A percentile compares a stretch with the other conserved stretches of the same genome.
phyloP scores from a whole-genome alignment of 306 rosid species.

The Pterocarpus santalinus region DNA sequence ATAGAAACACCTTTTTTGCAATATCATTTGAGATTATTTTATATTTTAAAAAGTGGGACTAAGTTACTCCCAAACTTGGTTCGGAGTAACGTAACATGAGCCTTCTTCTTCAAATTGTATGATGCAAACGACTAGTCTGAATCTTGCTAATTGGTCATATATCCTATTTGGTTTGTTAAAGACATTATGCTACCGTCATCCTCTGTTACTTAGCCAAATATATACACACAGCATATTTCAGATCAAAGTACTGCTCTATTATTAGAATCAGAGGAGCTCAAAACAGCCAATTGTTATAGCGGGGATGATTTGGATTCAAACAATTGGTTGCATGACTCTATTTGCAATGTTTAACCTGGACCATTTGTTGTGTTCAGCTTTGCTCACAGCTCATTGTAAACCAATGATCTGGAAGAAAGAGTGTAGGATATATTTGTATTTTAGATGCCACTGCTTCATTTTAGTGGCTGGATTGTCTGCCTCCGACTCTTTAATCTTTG shows the following conservation, averaged over 20 bases:
- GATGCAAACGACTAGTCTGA: conserved; percentile 28
- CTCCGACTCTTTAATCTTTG: neutral
- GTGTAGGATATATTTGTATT: neutral
- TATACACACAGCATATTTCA: conserved; percentile 3
- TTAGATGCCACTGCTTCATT: conserved; percentile 7
- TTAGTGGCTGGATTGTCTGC: conserved; percentile 24
- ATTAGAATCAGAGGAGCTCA: neutral
- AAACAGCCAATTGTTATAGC: conserved; percentile 6
- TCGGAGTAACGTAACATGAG: too few relatives aligned
- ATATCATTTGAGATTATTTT: too few relatives aligned
- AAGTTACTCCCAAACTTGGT: too few relatives aligned
- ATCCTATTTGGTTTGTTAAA: conserved; percentile 22
- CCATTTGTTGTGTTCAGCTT: conserved; percentile 36
- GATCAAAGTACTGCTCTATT: conserved; percentile 15
- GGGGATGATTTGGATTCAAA: conserved; percentile 23
- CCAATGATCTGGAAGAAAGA: conserved; percentile 8
- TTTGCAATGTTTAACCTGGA: neutral
- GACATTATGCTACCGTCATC: conserved; percentile 25
- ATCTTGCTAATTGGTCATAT: conserved; percentile 32
- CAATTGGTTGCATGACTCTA: neutral
- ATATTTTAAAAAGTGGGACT: too few relatives aligned
- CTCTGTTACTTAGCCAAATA: conserved; percentile 13
- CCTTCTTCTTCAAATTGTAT: conserved; percentile 17
- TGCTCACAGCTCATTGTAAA: conserved; percentile 1
- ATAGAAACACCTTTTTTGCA: too few relatives aligned